Evolutionary conservation across 768 basidiomycete genomes (phyloP), one percentile per base, ranked within the genome.

Genomic region (Pulveroboletus sp.): DNA sequence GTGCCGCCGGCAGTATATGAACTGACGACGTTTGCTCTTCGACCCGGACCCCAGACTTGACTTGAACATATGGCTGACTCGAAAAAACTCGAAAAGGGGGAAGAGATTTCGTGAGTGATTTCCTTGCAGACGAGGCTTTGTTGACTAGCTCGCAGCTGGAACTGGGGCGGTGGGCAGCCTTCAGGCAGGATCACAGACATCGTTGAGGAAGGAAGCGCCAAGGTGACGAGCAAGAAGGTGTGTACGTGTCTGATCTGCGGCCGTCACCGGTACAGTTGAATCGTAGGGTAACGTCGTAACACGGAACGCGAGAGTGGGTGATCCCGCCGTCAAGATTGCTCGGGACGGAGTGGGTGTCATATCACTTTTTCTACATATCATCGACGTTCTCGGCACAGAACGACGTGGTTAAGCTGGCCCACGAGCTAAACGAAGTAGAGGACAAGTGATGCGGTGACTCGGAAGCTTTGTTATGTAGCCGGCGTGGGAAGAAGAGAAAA

Each of bases 401-500:
- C 48, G 70, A 78, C 52, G 75, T 76, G 3, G 76, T 78, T 40
- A 79, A 79, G 70, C 64, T 75, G 8, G 75, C 76, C 0, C 75
- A 77, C 49, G 76, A 79, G 61, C 51, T 80, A 53, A 73, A 76
- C 34, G 69, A 73, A 50, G 71, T 72, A 12, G 70, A 71, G 38
- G 61, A 69, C 8, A 53, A 24, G 13, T 37, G 37, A 47, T 5
- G n/a, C n/a, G n/a, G n/a, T n/a, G n/a, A n/a, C n/a, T n/a, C 13
- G 11, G 31, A 32, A 13, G 31, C 31, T 57, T 43, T n/a, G n/a
- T n/a, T n/a, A 37, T 48, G 40, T 54, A 48, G 30, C 39, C 26
- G 13, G 67, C 65, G 65, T 66, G 65, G 64, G 65, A 66, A 66
- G 23, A 58, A 53, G 49, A n/a, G 23, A 43, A 34, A 53, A 53